phyloP scores from a whole-genome alignment of 2,329 filamentous ascomycete genomes.

The Chrysoporthe deuterocubensis region DNA sequence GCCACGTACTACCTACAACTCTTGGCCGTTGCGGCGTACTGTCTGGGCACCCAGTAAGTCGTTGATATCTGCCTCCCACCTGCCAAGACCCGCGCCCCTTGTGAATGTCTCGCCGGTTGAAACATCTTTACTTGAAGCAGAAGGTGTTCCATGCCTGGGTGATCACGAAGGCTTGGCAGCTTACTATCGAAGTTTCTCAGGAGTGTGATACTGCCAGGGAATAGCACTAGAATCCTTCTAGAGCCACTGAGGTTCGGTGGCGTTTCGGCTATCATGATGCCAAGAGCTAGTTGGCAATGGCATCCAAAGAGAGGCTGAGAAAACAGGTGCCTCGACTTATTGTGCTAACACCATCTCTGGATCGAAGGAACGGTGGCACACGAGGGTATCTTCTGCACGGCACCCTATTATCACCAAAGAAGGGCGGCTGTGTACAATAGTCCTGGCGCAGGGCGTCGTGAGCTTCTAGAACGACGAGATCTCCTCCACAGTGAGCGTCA shows the following conservation, averaged over 20 bases:
- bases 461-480: background rate
- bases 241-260: background rate
- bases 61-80: background rate
- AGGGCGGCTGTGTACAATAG: background rate
- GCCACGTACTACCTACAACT: background rate
- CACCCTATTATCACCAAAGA: background rate
- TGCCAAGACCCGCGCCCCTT: background rate
- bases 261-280: background rate
- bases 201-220: background rate
- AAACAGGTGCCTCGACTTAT: background rate
- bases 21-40: background rate
- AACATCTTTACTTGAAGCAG: constrained; percentile 2
- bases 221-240: background rate
- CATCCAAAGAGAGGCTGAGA: background rate
- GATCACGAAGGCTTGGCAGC: constrained; percentile 4
- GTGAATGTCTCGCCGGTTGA: background rate
- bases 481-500: background rate
- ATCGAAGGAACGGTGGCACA: background rate
- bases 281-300: background rate
- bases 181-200: background rate
- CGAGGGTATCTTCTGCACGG: background rate
- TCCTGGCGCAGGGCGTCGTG: background rate
- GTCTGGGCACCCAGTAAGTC: background rate
- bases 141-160: background rate
- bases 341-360: background rate